Conservation (phyloP, 2,329 filamentous ascomycete species). For the Blastomyces percursus region DNA sequence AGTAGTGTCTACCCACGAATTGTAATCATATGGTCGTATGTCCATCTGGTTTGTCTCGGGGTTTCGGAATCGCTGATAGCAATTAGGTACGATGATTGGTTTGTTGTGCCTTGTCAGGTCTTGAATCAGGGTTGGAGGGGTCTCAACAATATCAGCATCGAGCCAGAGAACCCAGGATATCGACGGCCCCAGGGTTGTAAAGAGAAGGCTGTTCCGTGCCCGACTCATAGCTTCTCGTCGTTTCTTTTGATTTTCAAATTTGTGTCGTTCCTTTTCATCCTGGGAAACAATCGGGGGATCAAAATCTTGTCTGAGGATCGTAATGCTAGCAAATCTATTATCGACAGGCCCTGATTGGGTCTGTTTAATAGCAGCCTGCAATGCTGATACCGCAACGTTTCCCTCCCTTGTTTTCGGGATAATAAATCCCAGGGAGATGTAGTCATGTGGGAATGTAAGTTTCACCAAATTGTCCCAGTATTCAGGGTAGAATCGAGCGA, state of each 20-base stretch:
- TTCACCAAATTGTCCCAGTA: constrained; percentile 92
- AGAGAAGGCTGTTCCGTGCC: constrained; percentile 85
- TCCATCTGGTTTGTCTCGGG: constrained; percentile 57
- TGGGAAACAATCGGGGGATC: constrained; percentile 72
- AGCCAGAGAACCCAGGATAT: constrained; percentile 98
- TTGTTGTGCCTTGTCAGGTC: constrained; percentile 82
- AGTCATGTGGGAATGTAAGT: constrained; percentile 79
- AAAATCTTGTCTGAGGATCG: constrained; percentile 91
- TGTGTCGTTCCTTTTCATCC: constrained; percentile 79
- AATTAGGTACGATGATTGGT: constrained; percentile 88
- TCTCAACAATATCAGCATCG: constrained; percentile 84
- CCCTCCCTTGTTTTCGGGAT: constrained; percentile 88
- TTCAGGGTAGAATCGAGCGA: constrained; percentile 82
- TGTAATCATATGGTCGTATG: constrained; percentile 87
- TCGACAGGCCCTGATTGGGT: constrained; percentile 74
- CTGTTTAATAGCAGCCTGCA: constrained; percentile 75
- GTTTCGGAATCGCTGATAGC: constrained; percentile 79
- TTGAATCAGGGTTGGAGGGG: constrained; percentile 73
- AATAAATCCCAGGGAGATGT: constrained; percentile 93
- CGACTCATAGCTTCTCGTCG: constrained; percentile 84
- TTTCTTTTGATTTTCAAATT: constrained; percentile 77
- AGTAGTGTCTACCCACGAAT: constrained; percentile 89
- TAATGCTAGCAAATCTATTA: constrained; percentile 81
- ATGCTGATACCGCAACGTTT: constrained; percentile 67
- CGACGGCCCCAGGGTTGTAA: constrained; percentile 80